phyloP scores from a whole-genome alignment of 2,329 filamentous ascomycete species.

The Dactylellina sp. region DNA sequence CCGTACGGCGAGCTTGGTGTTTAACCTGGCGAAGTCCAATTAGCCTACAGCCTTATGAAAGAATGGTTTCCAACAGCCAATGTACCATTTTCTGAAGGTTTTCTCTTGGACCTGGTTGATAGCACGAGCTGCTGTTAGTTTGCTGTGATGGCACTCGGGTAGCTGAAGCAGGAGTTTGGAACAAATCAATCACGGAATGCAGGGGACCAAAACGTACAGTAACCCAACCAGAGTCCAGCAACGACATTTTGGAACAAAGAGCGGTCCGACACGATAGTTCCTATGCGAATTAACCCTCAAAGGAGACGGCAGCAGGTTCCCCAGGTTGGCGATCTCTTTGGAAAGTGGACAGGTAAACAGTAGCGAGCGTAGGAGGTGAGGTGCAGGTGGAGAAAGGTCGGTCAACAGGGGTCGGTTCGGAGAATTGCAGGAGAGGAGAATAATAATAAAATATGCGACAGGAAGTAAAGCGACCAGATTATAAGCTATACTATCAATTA shows the following conservation, averaged over 20 bases:
- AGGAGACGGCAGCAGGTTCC: slow-evolving; percentile 1
- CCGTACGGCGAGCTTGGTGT: slow-evolving; percentile 87
- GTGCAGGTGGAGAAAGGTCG: slow-evolving; percentile 12
- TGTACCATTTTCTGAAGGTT: slow-evolving; percentile 97
- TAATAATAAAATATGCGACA: background rate
- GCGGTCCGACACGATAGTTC: background rate
- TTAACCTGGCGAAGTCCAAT: slow-evolving; percentile 74
- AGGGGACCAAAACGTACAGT: slow-evolving; percentile 46
- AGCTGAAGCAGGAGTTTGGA: slow-evolving; percentile 9
- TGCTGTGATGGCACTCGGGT: slow-evolving; percentile 60
- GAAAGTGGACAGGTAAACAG: slow-evolving; percentile 12
- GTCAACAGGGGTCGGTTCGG: slow-evolving; percentile 37
- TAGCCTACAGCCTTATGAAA: background rate
- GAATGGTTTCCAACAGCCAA: background rate
- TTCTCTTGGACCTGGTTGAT: slow-evolving; percentile 85
- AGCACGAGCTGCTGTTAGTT: slow-evolving; percentile 72
- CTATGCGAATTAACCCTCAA: slow-evolving; percentile 1
- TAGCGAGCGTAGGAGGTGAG: slow-evolving; percentile 42
- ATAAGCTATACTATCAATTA: background rate
- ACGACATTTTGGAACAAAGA: slow-evolving; percentile 26
- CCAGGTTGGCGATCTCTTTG: background rate
- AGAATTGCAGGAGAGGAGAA: background rate
- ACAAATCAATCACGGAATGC: slow-evolving; percentile 8
- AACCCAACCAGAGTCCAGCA: slow-evolving; percentile 46
- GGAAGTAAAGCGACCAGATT: background rate